phyloP scores from a whole-genome alignment of 306 rosid genomes.

The Calophaca sinica region DNA sequence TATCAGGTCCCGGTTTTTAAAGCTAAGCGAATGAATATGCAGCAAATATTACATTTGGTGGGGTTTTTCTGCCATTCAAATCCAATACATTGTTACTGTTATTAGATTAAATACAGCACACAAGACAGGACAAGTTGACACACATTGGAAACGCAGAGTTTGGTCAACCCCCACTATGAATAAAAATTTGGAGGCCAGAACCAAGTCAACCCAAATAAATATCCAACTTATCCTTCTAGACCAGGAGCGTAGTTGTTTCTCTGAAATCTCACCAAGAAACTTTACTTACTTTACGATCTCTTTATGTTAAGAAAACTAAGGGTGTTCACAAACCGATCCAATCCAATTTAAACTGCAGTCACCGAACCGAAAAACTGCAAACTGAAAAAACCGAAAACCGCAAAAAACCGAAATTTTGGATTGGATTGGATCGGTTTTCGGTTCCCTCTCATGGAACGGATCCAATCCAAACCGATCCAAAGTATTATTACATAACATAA shows the following conservation, averaged over 20 bases:
- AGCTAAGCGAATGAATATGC: slow-evolving; percentile 40
- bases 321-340: too few relatives aligned
- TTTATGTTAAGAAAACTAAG: not conserved
- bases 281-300: not conserved
- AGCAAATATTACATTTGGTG: slow-evolving; percentile 44
- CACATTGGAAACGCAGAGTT: not conserved
- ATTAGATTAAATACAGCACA: not conserved
- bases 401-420: too few relatives aligned
- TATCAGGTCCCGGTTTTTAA: slow-evolving; percentile 42
- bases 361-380: too few relatives aligned
- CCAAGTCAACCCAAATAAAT: slow-evolving; percentile 33
- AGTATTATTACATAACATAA: too few relatives aligned
- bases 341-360: too few relatives aligned
- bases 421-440: too few relatives aligned
- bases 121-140: slow-evolving; percentile 22
- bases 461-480: too few relatives aligned
- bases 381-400: too few relatives aligned
- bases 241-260: not conserved
- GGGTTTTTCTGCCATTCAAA: not conserved
- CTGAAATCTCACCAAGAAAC: not conserved
- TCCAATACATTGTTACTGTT: not conserved
- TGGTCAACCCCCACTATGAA: slow-evolving; percentile 44
- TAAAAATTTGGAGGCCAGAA: slow-evolving; percentile 25
- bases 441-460: too few relatives aligned
- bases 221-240: not conserved